Base-by-base conservation (phyloP, 2,329 filamentous ascomycete species). In the Nemania diffusa region DNA sequence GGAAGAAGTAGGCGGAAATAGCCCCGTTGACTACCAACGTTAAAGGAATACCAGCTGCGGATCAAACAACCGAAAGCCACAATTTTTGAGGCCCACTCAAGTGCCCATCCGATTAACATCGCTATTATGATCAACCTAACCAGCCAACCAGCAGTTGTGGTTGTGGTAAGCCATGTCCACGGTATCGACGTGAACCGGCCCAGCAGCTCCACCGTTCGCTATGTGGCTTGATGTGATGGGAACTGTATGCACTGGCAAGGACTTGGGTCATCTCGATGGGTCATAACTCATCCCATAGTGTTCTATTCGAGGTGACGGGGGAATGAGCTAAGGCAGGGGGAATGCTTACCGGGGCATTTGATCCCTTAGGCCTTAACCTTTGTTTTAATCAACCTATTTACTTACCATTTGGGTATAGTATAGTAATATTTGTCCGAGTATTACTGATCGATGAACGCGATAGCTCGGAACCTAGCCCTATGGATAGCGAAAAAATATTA, bases 81-180 rank as follows among this genome's bases (percentile, higher is more conserved):
- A 13, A 9, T 24, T n/a, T 29, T 61, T 32, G 17, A 44, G 40
- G 40, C 40, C 15, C n/a, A n/a, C n/a, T n/a, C n/a, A n/a, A n/a
- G n/a, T n/a, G n/a, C n/a, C 29, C 40, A 61, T 42, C 26, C 34
- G 32, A 44, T 57, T 34, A 51, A 26, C 24, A 29, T 52, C 20
- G n/a, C 24, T 42, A 6, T 26, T 42, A 6, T 22, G 32, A 52
- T 56, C 52, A n/a, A n/a, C 44, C 22, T 53, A 53, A 3, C 26
- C n/a, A 46, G 34, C 44, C 53, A 58, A 46, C 44, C 53, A 58
- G 32, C 53, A 26, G 20, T 32, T 22, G 53, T 24, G 32, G 27
- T 22, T 57, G n/a, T n/a, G n/a, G n/a, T n/a, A n/a, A n/a, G n/a
- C 5, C 44, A 51, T 17, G 27, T 48, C 42, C 44, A 58, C n/a